These are phyloP conservation scores for Aphanomyces euteiches DNA, from an alignment of 352 stramenopile genomes.

Conservation along the genomic window DNA sequence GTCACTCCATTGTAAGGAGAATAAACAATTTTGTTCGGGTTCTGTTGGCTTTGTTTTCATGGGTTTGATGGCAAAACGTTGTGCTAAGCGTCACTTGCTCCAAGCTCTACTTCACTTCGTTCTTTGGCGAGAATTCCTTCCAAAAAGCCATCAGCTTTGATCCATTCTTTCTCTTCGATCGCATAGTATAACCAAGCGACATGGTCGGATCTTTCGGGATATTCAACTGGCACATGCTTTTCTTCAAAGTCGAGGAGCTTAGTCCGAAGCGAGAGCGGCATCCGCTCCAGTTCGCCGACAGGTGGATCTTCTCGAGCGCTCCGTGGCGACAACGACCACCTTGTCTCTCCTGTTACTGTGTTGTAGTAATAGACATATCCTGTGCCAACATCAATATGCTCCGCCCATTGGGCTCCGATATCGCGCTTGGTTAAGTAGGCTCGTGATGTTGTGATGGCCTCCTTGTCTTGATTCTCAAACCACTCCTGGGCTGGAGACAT, in stretches of 20 bases:
- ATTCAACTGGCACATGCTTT: constrained; percentile 41
- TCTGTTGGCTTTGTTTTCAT: no score
- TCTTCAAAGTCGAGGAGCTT: constrained; percentile 51
- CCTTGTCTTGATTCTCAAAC: constrained; percentile 42
- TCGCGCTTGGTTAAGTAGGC: constrained; percentile 38
- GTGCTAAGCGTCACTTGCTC: constrained; percentile 18
- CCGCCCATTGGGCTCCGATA: constrained; percentile 77
- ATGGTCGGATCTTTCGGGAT: constrained; percentile 53
- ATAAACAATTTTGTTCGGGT: not conserved
- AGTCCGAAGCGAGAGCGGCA: constrained; percentile 52
- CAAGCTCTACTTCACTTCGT: not conserved
- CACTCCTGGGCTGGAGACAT: constrained; percentile 43
- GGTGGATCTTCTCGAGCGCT: constrained; percentile 50
- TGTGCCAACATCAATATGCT: constrained; percentile 71
- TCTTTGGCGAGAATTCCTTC: constrained; percentile 52
- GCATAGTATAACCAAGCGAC: constrained; percentile 66
- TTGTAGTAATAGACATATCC: constrained; percentile 91
- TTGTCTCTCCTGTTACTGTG: constrained; percentile 77
- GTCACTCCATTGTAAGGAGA: not conserved
- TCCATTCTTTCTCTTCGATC: constrained; percentile 58
- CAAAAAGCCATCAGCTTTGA: constrained; percentile 60
- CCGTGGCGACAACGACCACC: constrained; percentile 78
- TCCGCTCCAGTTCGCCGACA: constrained; percentile 46
- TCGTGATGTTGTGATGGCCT: constrained; percentile 36
- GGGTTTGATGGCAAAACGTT: no score